These are phyloP conservation scores for Tetrapisispora fleetii DNA, from an alignment of 805 yeast genomes.

Conservation along the genomic window DNA sequence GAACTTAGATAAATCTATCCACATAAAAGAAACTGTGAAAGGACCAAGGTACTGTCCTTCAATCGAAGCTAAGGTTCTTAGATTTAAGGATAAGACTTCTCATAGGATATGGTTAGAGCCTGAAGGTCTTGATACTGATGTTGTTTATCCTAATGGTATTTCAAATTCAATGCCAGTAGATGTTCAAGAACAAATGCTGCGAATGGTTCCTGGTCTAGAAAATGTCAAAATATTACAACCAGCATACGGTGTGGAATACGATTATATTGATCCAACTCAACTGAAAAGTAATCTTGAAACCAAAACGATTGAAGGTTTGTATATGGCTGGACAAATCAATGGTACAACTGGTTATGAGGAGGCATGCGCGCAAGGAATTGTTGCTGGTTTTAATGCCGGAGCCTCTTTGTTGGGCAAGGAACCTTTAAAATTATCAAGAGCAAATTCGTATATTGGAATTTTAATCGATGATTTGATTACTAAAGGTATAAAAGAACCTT, in stretches of 20 bases:
- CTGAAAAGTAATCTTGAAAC: constrained; percentile 71
- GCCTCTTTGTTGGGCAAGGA: constrained; percentile 31
- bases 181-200: constrained; percentile 65
- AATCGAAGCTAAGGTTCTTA: constrained; percentile 75
- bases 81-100: constrained; percentile 63
- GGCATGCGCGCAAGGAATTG: constrained; percentile 92
- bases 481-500: constrained; percentile 94
- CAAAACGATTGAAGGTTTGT: constrained; percentile 65
- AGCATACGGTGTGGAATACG: constrained; percentile 98
- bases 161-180: constrained; percentile 95
- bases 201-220: constrained; percentile 79
- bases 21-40: constrained; percentile 84
- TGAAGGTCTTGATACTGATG: constrained; percentile 78
- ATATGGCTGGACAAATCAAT: constrained; percentile 91
- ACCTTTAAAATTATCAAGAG: constrained; percentile 51
- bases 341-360: constrained; percentile 99
- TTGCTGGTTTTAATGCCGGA: constrained; percentile 96
- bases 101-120: constrained; percentile 95
- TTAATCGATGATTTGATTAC: constrained; percentile 88
- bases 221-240: constrained; percentile 85
- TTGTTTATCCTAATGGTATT: constrained; percentile 95
- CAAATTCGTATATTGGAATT: constrained; percentile 88
- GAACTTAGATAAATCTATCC: constrained; percentile 76
- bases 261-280: constrained; percentile 90
- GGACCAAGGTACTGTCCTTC: constrained; percentile 99